Percentiles rank a stretch among this genome's conserved stretches.
Conservation (phyloP, 306 rosid genomes). For the Lathyrus aphaca region DNA sequence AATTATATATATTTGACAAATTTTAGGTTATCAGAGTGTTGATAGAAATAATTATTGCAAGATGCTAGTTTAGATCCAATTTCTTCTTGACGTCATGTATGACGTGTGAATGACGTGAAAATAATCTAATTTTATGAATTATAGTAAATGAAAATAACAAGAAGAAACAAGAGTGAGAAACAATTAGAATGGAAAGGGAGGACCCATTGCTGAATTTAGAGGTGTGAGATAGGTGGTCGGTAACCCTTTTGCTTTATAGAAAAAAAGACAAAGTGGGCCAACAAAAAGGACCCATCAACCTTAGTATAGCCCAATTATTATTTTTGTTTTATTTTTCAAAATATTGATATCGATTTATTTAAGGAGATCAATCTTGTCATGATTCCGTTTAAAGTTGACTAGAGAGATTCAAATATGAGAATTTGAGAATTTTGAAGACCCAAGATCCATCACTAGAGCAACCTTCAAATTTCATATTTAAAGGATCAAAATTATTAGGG, state of each 20-base stretch:
- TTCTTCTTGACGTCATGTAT: conserved; percentile 37
- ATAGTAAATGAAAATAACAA: not conserved
- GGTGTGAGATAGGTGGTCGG: conserved; percentile 43
- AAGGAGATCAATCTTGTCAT: too few species aligned
- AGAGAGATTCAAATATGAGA: too few species aligned
- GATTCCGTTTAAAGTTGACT: too few species aligned
- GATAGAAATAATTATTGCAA: too few species aligned
- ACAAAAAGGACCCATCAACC: conserved; percentile 40
- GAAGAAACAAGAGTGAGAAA: conserved; percentile 22
- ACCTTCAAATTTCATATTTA: too few species aligned
- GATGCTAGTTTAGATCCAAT: not conserved
- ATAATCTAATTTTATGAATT: not conserved
- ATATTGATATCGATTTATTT: too few species aligned
- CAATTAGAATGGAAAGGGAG: conserved; percentile 43
- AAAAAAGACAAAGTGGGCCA: conserved; percentile 54
- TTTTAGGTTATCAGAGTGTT: too few species aligned
- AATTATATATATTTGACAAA: too few species aligned
- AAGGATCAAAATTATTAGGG: too few species aligned
- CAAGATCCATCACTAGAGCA: too few species aligned
- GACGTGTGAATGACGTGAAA: conserved; percentile 48
- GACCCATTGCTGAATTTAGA: conserved; percentile 48
- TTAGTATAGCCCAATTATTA: conserved; percentile 48
- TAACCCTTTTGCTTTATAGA: conserved; percentile 47
- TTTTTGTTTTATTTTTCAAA: too few species aligned
- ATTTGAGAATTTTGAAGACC: too few species aligned